Conservation (phyloP, 768 basidiomycete species). For the Agrocybe pediades region DNA sequence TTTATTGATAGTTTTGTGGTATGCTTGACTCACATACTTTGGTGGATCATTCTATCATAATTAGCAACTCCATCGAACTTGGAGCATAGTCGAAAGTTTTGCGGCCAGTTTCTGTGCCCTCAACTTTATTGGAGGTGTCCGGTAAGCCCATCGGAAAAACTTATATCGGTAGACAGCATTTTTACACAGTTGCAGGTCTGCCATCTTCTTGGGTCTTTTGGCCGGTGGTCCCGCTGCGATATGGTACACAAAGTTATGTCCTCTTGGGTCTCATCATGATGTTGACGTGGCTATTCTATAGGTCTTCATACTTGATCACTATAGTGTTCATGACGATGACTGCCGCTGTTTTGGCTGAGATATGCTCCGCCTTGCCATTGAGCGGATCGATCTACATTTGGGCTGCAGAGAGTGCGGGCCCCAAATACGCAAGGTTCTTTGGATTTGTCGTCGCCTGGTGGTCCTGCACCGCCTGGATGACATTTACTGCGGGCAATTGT, state of each 20-base stretch:
- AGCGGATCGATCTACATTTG: constrained; percentile 94
- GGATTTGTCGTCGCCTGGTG: constrained; percentile 94
- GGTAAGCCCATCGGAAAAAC: constrained; percentile 41
- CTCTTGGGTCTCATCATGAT: neutral
- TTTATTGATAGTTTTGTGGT: constrained; percentile 15
- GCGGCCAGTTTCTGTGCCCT: constrained; percentile 88
- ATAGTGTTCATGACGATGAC: constrained; percentile 89
- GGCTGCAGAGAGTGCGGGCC: constrained; percentile 92
- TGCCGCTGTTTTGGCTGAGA: constrained; percentile 84
- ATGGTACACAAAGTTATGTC: constrained; percentile 60
- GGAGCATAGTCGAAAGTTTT: constrained; percentile 84
- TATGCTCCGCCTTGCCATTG: constrained; percentile 85
- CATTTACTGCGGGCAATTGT: constrained; percentile 86
- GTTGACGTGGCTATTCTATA: constrained; percentile 26
- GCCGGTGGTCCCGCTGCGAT: constrained; percentile 88
- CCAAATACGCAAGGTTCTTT: constrained; percentile 82
- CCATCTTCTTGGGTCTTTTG: constrained; percentile 77
- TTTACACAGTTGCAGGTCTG: constrained; percentile 48
- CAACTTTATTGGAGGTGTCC: constrained; percentile 87
- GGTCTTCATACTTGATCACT: constrained; percentile 85
- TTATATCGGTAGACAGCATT: constrained; percentile 3
- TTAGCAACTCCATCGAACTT: constrained; percentile 84
- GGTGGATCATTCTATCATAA: too few species aligned
- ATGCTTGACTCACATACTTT: constrained; percentile 7
- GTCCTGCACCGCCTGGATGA: constrained; percentile 96